Conservation (phyloP, 2,329 filamentous ascomycete genomes). For the Sphaerulina populicola region DNA sequence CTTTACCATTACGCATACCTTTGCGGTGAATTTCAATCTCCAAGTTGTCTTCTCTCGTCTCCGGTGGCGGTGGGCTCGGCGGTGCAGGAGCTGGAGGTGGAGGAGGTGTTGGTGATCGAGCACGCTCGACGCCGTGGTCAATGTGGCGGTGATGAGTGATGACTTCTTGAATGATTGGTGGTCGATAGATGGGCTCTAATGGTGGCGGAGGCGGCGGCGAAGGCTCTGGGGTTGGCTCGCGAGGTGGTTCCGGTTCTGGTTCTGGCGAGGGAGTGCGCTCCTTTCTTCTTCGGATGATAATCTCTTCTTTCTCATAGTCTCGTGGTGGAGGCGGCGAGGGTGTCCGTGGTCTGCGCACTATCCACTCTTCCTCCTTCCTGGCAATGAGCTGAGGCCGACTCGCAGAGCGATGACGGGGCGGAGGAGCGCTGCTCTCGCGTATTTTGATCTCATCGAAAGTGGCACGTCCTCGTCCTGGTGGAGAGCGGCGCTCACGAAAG, state of each 20-base stretch:
- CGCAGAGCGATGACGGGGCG: constrained; percentile 24
- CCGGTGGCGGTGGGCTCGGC: constrained; percentile 27
- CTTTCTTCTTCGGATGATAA: constrained; percentile 41
- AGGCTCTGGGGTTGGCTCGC: constrained; percentile 46
- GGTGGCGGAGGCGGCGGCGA: constrained; percentile 42
- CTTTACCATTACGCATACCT: constrained; percentile 40
- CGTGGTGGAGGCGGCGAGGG: constrained; percentile 29
- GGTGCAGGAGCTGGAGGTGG: constrained; percentile 40
- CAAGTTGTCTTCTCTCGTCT: constrained; percentile 40
- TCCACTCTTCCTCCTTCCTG: constrained; percentile 32
- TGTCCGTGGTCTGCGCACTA: constrained; percentile 33
- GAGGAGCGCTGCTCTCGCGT: constrained; percentile 34
- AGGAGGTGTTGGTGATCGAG: constrained; percentile 39
- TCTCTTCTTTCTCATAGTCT: constrained; percentile 34
- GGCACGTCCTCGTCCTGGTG: constrained; percentile 22
- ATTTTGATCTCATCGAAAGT: constrained; percentile 23
- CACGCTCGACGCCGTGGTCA: constrained; percentile 58
- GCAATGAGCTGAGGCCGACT: constrained; percentile 33
- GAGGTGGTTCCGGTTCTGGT: constrained; percentile 34
- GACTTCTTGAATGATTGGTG: constrained; percentile 77
- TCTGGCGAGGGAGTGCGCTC: constrained; percentile 28
- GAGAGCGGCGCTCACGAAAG: constrained; percentile 29
- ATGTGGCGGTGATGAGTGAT: constrained; percentile 83
- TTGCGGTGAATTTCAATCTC: constrained; percentile 50
- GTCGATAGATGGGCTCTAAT: constrained; percentile 60